Base-by-base conservation (phyloP, 352 stramenopile genomes). In the Pythium myriotylum region DNA sequence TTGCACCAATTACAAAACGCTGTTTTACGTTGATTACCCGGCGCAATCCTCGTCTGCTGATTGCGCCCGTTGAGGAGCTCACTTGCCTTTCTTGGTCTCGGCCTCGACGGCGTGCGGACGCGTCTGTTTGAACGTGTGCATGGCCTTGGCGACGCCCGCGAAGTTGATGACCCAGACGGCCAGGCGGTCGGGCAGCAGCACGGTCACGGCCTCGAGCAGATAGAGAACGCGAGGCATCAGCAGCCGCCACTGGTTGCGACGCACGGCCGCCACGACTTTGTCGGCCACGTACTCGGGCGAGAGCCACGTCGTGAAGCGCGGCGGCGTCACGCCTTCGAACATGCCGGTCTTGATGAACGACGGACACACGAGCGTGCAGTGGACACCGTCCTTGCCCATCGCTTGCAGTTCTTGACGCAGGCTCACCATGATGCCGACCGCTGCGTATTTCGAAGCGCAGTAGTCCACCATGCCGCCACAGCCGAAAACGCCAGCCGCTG, bases 291-390 rank as follows among this genome's bases (percentile, higher is more conserved):
- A 70, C 47, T 72, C 68, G 43, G 68, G 68, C 32, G 56, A 57
- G 54, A 76, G 56, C 59, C 59, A 67, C 49, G 54, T 32, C 19
- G 68, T 68, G 10, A 73, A 54, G 17, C 40, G 37, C 7, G 72
- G 53, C n/a, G 35, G 39, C 37, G 54, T 39, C 43, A 76, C 72
- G 55, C 72, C 72, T 45, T 70, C 54, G 41, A 81, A 76, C 72
- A 81, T 81, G 49, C 72, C 72, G 26, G 64, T 81, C 29, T 72
- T 60, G 57, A 77, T 73, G 40, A 73, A 74, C 55, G 66, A 77
- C 53, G 72, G 69, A 37, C 72, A 81, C 49, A 77, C 69, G 23
- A 73, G 45, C 42, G 71, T 73, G 29, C 60, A 68, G 51, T 73
- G 61, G 17, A 81, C 54, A 22, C 69, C 66, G 37, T 53, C 51